Evolutionary conservation across 306 rosid species (phyloP), one percentile per base, ranked within the genome.

Genomic region (Fragaria iinumae): DNA sequence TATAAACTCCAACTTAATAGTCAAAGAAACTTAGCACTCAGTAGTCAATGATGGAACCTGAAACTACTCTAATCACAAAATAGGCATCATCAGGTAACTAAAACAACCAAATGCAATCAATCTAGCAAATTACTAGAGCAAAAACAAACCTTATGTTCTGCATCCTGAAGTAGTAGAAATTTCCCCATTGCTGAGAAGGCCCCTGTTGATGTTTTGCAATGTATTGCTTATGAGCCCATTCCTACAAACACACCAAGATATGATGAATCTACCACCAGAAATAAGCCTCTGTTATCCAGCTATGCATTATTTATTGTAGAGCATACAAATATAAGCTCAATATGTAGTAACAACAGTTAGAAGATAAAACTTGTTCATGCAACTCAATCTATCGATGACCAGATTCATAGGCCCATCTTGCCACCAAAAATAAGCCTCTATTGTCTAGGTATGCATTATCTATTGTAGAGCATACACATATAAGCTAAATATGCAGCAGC

Each of bases 171-270:
- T 96, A 96, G 90, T 96, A 89, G 83, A 96, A 96, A 82, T 96
- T 96, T 34, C 98, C 98, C 99, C 99, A 96, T 77, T 96, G 97
- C 82, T 96, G 98, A 78, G 99, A 96, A 83, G 98, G 97, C 74
- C 99, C 97, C 79, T 96, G 99, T 52, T 91, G 99, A 86, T 96
- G 99, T 85, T 96, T 96, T 20, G 91, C 93, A 56, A 96, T 90
- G 82, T 92, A 96, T 82, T 92, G 99, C 88, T 96, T 96, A 84
- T 96, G 99, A 80, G 99, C 99, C 97, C 99, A 92, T 80, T 92
- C 99, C 99, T 96, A 80, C 39, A 60, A 78, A 75, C 70, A 76
- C 74, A 77, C 34, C 71, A 60, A 68, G 68, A 80, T 75, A 69
- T 29, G 82, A 83, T 79, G 81, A 57, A 39, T 49, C 23, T 57